Percentiles rank a stretch among this genome's conserved stretches.
Conservation (phyloP, 352 stramenopile genomes). For the Stramenopiles sp. region DNA sequence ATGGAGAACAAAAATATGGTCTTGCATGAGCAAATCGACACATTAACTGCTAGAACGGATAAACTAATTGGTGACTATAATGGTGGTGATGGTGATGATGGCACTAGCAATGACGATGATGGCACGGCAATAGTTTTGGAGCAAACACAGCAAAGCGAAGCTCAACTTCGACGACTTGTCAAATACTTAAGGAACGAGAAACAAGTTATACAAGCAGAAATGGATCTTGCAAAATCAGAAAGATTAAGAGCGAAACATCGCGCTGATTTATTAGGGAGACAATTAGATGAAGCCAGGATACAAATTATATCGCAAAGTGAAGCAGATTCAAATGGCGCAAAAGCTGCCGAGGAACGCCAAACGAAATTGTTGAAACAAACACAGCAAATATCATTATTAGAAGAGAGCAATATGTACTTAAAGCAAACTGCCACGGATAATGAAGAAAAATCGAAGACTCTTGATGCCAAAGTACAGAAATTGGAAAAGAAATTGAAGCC, state of each 20-base stretch:
- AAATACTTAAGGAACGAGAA: background rate
- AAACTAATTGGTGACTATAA: background rate
- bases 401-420: background rate
- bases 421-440: background rate
- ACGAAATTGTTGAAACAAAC: background rate
- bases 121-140: background rate
- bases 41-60: background rate
- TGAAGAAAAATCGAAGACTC: background rate
- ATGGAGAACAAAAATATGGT: background rate
- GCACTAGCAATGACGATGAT: background rate
- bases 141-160: background rate
- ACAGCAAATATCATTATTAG: background rate
- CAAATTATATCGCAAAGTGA: background rate
- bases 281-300: background rate
- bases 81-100: background rate
- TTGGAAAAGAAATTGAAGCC: background rate
- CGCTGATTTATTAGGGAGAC: background rate
- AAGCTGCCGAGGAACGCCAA: background rate
- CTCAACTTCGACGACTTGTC: background rate
- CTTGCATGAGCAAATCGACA: background rate
- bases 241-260: background rate
- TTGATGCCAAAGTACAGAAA: background rate
- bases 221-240: background rate
- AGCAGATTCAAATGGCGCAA: background rate
- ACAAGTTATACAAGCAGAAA: background rate